Evolutionary conservation across 2,329 filamentous ascomycete genomes (phyloP).

Genomic region (Daldinia eschscholtzii): DNA sequence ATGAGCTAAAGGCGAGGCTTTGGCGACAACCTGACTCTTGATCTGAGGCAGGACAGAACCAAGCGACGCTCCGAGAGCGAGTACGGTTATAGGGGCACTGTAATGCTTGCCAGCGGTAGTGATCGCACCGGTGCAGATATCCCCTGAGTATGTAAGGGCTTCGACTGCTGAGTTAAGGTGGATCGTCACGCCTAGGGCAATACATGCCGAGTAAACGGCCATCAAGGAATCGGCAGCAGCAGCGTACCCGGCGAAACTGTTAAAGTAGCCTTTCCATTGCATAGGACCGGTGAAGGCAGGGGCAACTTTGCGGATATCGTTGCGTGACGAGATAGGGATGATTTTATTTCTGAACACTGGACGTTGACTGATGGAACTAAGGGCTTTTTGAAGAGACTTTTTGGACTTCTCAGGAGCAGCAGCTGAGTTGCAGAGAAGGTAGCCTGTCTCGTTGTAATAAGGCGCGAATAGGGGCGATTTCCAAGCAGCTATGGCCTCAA

Average conservation of each 20-base stretch:
- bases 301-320: conserved; percentile 58
- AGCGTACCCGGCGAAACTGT: conserved; percentile 68
- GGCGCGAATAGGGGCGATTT: conserved; percentile 64
- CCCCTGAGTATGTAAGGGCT: conserved; percentile 57
- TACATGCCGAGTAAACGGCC: neutral
- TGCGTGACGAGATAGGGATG: conserved; percentile 51
- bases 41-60: conserved; percentile 62
- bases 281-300: conserved; percentile 63
- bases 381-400: conserved; percentile 59
- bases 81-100: conserved; percentile 59
- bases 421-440: conserved; percentile 64
- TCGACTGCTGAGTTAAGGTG: conserved; percentile 57
- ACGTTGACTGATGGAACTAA: conserved; percentile 57
- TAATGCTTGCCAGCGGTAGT: conserved; percentile 47
- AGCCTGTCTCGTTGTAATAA: conserved; percentile 62
- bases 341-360: conserved; percentile 58
- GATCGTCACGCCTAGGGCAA: conserved; percentile 50
- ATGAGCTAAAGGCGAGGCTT: conserved; percentile 71
- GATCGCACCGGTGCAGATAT: conserved; percentile 48
- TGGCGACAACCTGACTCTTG: conserved; percentile 65
- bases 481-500: conserved; percentile 67
- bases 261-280: conserved; percentile 70
- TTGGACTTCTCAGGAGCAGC: conserved; percentile 62
- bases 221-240: conserved; percentile 57
- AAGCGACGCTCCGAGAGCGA: conserved; percentile 64